Percentiles rank a stretch among this genome's conserved stretches.
phyloP scores from a whole-genome alignment of 352 stramenopile genomes.

The Phytophthora crassamura region DNA sequence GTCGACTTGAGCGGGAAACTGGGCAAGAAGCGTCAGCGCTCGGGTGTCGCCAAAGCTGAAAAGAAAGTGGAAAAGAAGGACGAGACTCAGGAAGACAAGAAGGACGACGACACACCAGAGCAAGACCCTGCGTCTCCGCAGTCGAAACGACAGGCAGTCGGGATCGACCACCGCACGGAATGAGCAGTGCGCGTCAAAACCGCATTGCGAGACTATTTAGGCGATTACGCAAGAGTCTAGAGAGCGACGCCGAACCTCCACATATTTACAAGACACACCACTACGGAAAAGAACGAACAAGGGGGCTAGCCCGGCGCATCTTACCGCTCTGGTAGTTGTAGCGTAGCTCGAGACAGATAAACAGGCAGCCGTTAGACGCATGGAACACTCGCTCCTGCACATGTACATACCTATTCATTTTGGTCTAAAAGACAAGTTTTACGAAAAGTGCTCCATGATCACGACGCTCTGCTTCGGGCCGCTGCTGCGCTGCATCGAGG shows the following conservation, averaged over 20 bases:
- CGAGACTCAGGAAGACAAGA: neutral
- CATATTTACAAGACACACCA: slow-evolving; percentile 41
- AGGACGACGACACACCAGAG: slow-evolving; percentile 15
- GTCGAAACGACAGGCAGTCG: slow-evolving; percentile 57
- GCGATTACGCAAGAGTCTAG: slow-evolving; percentile 29
- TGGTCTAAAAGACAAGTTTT: slow-evolving; percentile 40
- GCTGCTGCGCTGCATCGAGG: slow-evolving; percentile 20
- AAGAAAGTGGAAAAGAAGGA: no score
- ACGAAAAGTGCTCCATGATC: slow-evolving; percentile 45
- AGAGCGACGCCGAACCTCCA: slow-evolving; percentile 33
- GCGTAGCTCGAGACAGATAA: slow-evolving; percentile 37
- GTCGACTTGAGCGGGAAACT: slow-evolving; percentile 46
- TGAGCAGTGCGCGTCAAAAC: slow-evolving; percentile 25
- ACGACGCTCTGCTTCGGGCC: slow-evolving; percentile 28
- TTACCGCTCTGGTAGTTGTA: slow-evolving; percentile 40
- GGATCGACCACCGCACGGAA: slow-evolving; percentile 47
- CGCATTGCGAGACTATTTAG: slow-evolving; percentile 48
- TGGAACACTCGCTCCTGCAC: slow-evolving; percentile 22
- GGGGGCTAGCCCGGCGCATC: slow-evolving; percentile 20
- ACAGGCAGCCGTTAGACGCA: slow-evolving; percentile 39
- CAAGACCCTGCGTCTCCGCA: slow-evolving; percentile 23
- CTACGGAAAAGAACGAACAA: slow-evolving; percentile 24
- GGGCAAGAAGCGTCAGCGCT: slow-evolving; percentile 70
- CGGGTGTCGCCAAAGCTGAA: slow-evolving; percentile 22
- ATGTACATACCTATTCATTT: slow-evolving; percentile 58